Percentiles rank a stretch among this genome's conserved stretches.
phyloP scores from a whole-genome alignment of 805 yeast genomes.

The Scheffersomyces ergatensis region DNA sequence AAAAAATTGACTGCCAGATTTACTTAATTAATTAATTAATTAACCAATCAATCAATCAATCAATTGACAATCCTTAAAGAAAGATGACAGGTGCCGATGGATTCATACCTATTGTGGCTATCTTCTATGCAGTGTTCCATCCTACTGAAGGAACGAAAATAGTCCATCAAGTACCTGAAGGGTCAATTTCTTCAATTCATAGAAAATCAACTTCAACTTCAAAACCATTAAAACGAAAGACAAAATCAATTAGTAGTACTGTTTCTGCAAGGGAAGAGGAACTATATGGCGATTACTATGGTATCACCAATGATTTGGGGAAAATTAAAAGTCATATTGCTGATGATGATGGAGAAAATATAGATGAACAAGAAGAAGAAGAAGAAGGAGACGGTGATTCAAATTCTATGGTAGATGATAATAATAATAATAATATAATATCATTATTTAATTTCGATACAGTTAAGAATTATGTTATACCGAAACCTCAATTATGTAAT shows the following conservation, averaged over 20 bases:
- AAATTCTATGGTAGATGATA: conserved; percentile 15
- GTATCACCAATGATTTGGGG: neutral
- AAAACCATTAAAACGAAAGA: too few relatives aligned
- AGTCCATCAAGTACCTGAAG: conserved; percentile 84
- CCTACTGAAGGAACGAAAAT: conserved; percentile 96
- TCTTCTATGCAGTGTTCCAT: conserved; percentile 89
- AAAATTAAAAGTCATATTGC: neutral
- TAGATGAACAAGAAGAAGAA: conserved; percentile 9
- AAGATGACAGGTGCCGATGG: conserved; percentile 50
- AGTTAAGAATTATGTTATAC: conserved; percentile 87
- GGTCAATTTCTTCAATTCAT: conserved; percentile 45
- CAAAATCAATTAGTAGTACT: too few relatives aligned
- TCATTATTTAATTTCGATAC: conserved; percentile 71
- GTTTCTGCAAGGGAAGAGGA: too few relatives aligned
- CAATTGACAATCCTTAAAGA: too few relatives aligned
- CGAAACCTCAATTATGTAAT: conserved; percentile 89
- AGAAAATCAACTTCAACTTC: neutral
- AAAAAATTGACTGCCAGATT: too few relatives aligned
- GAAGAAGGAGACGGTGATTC: conserved; percentile 15
- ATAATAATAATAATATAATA: conserved; percentile 2
- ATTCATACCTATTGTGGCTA: conserved; percentile 83
- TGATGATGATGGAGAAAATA: conserved; percentile 12
- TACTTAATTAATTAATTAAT: too few relatives aligned
- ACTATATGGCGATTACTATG: neutral
- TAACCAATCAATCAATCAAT: too few relatives aligned